phyloP scores from a whole-genome alignment of 2,329 filamentous ascomycete genomes.

The Hymenoscyphus infarciens region DNA sequence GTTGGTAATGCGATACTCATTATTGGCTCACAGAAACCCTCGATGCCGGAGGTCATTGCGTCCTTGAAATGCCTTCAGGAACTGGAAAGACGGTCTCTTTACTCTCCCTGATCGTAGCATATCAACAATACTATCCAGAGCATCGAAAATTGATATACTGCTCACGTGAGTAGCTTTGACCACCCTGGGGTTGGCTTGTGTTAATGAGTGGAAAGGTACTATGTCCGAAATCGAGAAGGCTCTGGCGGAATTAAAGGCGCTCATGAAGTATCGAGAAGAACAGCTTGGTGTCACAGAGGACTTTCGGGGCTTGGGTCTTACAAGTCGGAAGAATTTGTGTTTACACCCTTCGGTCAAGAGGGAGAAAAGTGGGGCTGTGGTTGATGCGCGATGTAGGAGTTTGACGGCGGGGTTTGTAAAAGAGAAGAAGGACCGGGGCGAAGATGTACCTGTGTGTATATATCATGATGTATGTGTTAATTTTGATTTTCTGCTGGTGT shows the following conservation, averaged over 20 bases:
- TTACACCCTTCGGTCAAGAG: slow-evolving; percentile 93
- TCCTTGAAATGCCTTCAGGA: slow-evolving; percentile 97
- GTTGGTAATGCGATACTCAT: slow-evolving; percentile 17
- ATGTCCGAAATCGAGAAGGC: slow-evolving; percentile 99
- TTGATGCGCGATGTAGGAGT: slow-evolving; percentile 93
- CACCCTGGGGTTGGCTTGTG: not conserved
- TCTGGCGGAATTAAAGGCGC: slow-evolving; percentile 78
- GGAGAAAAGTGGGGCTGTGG: slow-evolving; percentile 90
- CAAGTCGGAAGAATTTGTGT: slow-evolving; percentile 95
- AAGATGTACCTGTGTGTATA: slow-evolving; percentile 89
- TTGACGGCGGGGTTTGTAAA: slow-evolving; percentile 95
- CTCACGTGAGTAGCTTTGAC: slow-evolving; percentile 58
- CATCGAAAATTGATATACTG: slow-evolving; percentile 97
- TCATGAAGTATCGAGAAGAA: slow-evolving; percentile 93
- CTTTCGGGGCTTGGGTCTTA: slow-evolving; percentile 86
- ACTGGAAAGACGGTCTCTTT: slow-evolving; percentile 97
- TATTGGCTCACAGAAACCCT: slow-evolving; percentile 56
- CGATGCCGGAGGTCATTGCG: slow-evolving; percentile 91
- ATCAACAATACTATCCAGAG: slow-evolving; percentile 90
- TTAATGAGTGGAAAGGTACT: slow-evolving; percentile 53
- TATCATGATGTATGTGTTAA: slow-evolving; percentile 73
- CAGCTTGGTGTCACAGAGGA: slow-evolving; percentile 90
- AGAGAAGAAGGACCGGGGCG: slow-evolving; percentile 93
- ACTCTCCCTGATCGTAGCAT: slow-evolving; percentile 91
- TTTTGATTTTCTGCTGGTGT: not conserved